Base-by-base conservation (phyloP, 139 green algal species). In the Trebouxia sp. region DNA sequence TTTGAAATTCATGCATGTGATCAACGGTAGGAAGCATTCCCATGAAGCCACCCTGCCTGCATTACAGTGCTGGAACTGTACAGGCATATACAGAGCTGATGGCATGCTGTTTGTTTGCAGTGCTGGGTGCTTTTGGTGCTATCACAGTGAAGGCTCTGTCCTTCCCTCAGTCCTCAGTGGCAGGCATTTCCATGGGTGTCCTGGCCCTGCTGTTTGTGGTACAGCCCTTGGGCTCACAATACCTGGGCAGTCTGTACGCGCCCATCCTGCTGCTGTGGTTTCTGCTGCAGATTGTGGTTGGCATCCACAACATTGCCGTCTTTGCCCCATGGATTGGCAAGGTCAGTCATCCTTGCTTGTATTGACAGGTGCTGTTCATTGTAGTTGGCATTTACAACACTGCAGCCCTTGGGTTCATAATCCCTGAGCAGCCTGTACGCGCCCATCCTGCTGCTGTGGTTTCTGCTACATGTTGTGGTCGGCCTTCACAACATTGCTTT, bases 251-350 rank as follows among this genome's bases (percentile, higher is more conserved):
- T 3, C 9, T 84, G 17, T 94, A 92, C 30, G 82, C 87, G 10
- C 91, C 91, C 42, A 82, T 92, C 37, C 58, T 90, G 51, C 37
- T 87, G 4, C 50, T 91, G 35, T 94, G 87, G 76, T 80, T 85
- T 26, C 32, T 76, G 3, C 53, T 83, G 38, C 75, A 85, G 37
- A 83, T 79, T 53, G 83, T 78, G n/a, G 82, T 28, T 22, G 65
- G 65, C 35, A 43, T 75, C 28, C 65, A 75, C 32, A 75, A 75
- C 65, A 75, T 75, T 17, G 28, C 30, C 32, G 12, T 43, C 12
- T 75, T 75, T 38, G 35, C 11, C 4, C 65, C 65, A 7, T 35
- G 37, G 28, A 75, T 75, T 30, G 35, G 35, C 65, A 75, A 75
- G 65, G 65, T 50, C 0, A 75, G 65, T 37, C 28, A n/a, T n/a